These are phyloP conservation scores for Sclerotinia subarctica DNA, from an alignment of 2,329 filamentous ascomycete genomes.

Conservation along the genomic window DNA sequence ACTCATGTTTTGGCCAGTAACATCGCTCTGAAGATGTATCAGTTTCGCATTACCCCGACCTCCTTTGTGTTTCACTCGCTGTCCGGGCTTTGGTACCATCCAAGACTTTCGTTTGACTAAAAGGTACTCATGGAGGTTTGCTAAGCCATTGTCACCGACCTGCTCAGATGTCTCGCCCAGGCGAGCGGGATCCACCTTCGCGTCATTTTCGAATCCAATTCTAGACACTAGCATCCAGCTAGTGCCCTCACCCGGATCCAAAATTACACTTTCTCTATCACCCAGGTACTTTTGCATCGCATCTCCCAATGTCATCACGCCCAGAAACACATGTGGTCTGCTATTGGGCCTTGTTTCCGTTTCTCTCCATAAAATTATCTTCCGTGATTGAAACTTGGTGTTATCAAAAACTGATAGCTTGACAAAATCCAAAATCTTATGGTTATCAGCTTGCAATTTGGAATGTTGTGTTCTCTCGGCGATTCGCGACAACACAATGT, in stretches of 20 bases:
- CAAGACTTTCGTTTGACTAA: constrained; percentile 10
- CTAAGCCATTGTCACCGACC: background rate
- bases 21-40: background rate
- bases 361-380: constrained; percentile 7
- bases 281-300: background rate
- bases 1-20: background rate
- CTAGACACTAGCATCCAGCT: constrained; percentile 14
- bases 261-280: background rate
- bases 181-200: background rate
- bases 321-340: background rate
- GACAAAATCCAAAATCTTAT: background rate
- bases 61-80: background rate
- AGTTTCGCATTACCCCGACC: constrained; percentile 8
- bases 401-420: background rate
- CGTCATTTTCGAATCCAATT: background rate
- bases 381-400: background rate
- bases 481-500: background rate
- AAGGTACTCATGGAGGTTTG: background rate
- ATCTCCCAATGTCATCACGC: background rate
- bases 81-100: constrained; percentile 8
- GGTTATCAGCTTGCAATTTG: background rate
- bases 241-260: background rate
- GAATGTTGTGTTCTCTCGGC: background rate
- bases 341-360: background rate
- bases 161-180: background rate